Base-by-base conservation (phyloP, 768 basidiomycete genomes). In the Phlebiopsis gigantea region DNA sequence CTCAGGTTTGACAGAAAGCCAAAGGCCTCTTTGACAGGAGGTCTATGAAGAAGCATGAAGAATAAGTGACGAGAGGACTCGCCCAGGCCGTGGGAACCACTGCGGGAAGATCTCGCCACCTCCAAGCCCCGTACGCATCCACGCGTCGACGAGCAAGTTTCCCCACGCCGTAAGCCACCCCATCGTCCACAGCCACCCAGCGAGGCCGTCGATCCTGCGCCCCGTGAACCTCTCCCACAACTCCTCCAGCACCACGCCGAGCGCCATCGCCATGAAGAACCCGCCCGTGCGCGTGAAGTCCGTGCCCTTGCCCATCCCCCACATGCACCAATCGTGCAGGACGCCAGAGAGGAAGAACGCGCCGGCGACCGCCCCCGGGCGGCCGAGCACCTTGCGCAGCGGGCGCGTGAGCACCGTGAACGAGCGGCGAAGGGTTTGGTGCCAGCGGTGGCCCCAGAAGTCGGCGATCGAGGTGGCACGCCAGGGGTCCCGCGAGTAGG, bases 291-390 rank as follows among this genome's bases (percentile, higher is more conserved):
- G 50, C 5, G 59, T 9, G 0, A 79, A 74, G 42, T 87, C 79
- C 1, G 72, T 69, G 17, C 82, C 84, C 4, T 72, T 71, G 1
- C 77, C 79, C 79, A 86, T 78, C 4, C 81, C 81, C 74, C 78
- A 85, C 51, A 81, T 57, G 12, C 79, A 83, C 19, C 78, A 39
- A 59, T 81, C 75, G 56, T 90, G 88, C 3, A 88, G 64, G 7
- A 81, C 19, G 4, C 77, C 84, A 0, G 87, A 88, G 9, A 79
- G 57, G 2, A 78, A 47, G 65, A 89, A 89, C 4, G 78, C 79
- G 9, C 85, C 85, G 2, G 88, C 55, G 8, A 87, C 69, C 5
- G 66, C 68, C 4, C 82, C 83, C 2, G 64, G 55, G 22, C 76
- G 77, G 22, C 86, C 84, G 26, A 80, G 62, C 4, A 80, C 59